Base-by-base conservation (phyloP, 208 protist species). In the Novymonas esmeraldas region DNA sequence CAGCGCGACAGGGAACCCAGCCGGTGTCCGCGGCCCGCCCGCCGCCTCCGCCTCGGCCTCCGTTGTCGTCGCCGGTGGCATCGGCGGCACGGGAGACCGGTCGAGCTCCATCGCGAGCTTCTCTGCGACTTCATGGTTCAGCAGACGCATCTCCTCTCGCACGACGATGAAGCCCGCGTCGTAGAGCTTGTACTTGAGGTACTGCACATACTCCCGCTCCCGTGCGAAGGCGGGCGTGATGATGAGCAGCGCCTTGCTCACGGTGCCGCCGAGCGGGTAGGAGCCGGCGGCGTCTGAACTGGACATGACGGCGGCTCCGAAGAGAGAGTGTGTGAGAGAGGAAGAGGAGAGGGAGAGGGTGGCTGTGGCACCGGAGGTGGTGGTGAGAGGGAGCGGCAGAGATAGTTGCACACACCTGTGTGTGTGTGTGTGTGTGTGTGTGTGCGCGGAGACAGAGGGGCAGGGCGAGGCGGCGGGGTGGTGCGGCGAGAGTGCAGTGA, bases 161-260 rank as follows among this genome's bases (percentile, higher is more conserved):
- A 91, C 80, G 26, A 94, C 68, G 57, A 94, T 90, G 72, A 96
- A 96, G 59, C 91, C 91, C 7, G 76, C 85, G 38, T 93, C 91
- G 70, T 86, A 87, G 26, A 96, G 76, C 39, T 83, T 85, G 73
- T 84, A 92, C 55, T 88, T 90, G 52, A 89, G 82, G 66, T 86
- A 80, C 26, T 92, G 74, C n/a, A 91, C 76, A n/a, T 93, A 73
- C 6, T 90, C 85, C 6, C 51, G 46, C 41, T 81, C 62, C 18
- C 78, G 73, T 9, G 90, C 84, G 60, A 85, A 87, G 46, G 76
- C 60, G 0, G 90, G 85, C 0, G 77, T 71, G 16, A 95, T 69
- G 20, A 95, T 62, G 22, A 95, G 78, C 18, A 75, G 72, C 1
- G 80, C 75, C 58, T 92, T 94, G 48, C 73, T 85, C 7, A 94